These are phyloP conservation scores for Aspergillus luchuensis DNA, from an alignment of 2,329 filamentous ascomycete genomes.

Conservation along the genomic window DNA sequence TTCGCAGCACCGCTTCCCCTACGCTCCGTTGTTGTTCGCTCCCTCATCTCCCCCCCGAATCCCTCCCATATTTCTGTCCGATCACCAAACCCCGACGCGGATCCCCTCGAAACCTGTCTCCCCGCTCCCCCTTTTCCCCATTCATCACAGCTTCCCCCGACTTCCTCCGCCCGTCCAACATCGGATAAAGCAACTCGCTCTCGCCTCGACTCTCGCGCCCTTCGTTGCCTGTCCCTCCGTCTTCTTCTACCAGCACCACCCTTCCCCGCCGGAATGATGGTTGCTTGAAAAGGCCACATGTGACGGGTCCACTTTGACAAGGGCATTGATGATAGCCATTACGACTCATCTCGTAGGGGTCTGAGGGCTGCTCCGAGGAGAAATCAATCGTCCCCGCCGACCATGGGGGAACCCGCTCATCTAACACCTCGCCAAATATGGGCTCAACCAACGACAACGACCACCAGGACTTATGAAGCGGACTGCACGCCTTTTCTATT, in stretches of 20 bases:
- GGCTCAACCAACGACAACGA: constrained; percentile 42
- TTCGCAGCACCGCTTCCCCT: no score
- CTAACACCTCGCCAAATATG: constrained; percentile 44
- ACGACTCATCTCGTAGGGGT: not conserved
- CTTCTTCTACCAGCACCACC: not conserved
- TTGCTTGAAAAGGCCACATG: not conserved
- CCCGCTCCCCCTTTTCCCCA: no score
- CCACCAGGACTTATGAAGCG: constrained; percentile 40
- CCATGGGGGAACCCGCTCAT: constrained; percentile 37
- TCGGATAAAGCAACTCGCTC: no score
- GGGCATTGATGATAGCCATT: not conserved
- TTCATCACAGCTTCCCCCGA: no score
- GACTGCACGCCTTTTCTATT: constrained; percentile 66
- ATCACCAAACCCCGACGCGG: no score
- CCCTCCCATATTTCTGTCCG: no score
- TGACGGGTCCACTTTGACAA: not conserved
- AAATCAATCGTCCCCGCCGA: constrained; percentile 15
- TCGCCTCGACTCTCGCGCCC: not conserved
- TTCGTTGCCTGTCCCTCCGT: not conserved
- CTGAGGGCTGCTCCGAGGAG: not conserved
- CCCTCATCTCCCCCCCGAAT: no score
- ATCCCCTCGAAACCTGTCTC: no score
- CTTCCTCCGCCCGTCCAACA: no score
- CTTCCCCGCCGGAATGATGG: not conserved
- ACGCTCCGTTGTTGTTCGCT: no score